Evolutionary conservation across 805 yeast genomes (phyloP), one percentile per base, ranked within the genome.

Genomic region (Wickerhamomyces bisporus): DNA sequence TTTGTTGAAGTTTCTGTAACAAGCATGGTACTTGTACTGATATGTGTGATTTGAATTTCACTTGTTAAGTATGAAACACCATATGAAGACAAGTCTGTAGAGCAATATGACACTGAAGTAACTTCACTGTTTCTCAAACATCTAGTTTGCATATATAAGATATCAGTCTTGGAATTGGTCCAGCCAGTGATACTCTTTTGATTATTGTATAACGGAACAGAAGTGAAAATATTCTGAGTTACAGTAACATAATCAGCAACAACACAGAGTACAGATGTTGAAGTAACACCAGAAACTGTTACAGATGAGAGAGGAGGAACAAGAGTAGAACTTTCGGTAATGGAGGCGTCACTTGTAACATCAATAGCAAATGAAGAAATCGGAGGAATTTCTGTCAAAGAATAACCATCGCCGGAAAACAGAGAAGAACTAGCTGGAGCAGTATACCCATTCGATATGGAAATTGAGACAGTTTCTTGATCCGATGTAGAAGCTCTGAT

Each of bases 211-310:
- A 32, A 39, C n/a, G 57, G 57, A 17, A 43, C 41, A n/a, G 39
- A 46, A 12, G 57, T 52, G 20, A 48, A 18, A 3, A 49, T 33
- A 6, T 41, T 42, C 27, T 46, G 48, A 1, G 52, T 46, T 4
- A 48, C 49, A 6, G 57, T 51, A 16, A 42, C 45, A 19, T 51
- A 51, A 32, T 45, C 49, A 15, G 54, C 54, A 30, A 46, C 35
- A 17, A 52, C 30, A 45, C 57, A 52, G 26, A 49, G 31, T 1
- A 45, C 26, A 0, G 55, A 48, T 1, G 50, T 38, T 7, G 43
- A 32, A 3, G 53, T 47, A 5, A 41, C 40, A 11, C 50, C 54
- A 5, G 52, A 35, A 12, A 40, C 33, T 14, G 42, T 26, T 6
- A 26, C 7, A 4, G 33, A 6, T 5, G 32, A 14, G 13, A 26